These are phyloP conservation scores for Exutisphaerella laricina DNA, from an alignment of 2,329 filamentous ascomycete genomes.

Conservation along the genomic window DNA sequence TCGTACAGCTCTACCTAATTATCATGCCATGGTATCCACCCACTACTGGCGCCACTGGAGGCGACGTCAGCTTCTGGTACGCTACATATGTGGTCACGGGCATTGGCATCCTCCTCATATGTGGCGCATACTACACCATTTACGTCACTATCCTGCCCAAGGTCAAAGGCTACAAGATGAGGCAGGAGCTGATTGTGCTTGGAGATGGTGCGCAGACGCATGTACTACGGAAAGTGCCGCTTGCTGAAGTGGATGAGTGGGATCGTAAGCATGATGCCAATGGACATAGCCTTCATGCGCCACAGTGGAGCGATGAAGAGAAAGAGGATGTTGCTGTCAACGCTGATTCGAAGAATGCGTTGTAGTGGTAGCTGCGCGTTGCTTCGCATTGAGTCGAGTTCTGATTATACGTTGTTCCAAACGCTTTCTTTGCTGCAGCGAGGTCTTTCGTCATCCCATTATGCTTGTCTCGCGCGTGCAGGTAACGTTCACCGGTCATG, in stretches of 20 bases:
- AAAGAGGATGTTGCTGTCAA: not conserved
- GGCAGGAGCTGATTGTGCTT: slow-evolving; percentile 50
- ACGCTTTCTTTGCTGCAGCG: no score
- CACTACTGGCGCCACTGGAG: slow-evolving; percentile 51
- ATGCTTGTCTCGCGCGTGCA: no score
- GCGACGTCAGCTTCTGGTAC: slow-evolving; percentile 69
- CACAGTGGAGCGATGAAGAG: not conserved
- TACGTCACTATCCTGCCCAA: slow-evolving; percentile 56
- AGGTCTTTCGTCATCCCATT: no score
- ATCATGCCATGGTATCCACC: slow-evolving; percentile 70
- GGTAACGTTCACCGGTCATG: no score
- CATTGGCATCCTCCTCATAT: slow-evolving; percentile 58
- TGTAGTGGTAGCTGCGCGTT: not conserved
- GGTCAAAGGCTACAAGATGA: slow-evolving; percentile 49
- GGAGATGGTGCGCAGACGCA: slow-evolving; percentile 47
- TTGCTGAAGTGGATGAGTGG: slow-evolving; percentile 50
- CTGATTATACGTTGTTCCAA: no score
- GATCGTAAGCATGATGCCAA: slow-evolving; percentile 52
- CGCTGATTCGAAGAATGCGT: not conserved
- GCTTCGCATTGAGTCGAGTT: no score
- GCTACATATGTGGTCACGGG: slow-evolving; percentile 62
- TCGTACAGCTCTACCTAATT: slow-evolving; percentile 57
- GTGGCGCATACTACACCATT: slow-evolving; percentile 52
- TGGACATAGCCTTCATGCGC: slow-evolving; percentile 1
- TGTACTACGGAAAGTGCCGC: slow-evolving; percentile 51